Evolutionary conservation across 1,139 yeast genomes (phyloP), one percentile per base, ranked within the genome.

Genomic region (Candida sp.): DNA sequence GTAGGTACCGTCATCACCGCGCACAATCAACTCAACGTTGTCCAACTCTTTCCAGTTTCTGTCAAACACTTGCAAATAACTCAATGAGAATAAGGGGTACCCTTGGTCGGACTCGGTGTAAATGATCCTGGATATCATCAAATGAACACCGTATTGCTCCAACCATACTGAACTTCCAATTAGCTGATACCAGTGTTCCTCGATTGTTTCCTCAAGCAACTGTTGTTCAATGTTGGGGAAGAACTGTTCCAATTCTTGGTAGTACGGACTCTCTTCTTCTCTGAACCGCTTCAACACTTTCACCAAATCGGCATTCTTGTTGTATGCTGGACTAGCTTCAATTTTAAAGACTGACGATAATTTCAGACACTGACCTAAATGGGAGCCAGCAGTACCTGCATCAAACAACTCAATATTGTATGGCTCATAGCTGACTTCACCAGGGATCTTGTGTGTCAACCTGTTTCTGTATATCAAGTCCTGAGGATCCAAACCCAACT

Each of bases 161-260:
- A 75, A 59, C 75, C 77, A 75, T 2, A 74, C 78, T 0, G 75
- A 68, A 3, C 77, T 66, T 1, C 78, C 80, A 0, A 76, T 73
- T 38, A 75, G 61, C 46, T 72, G 60, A 55, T 61, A 73, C 77
- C 78, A 75, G 52, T 66, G 66, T 44, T 63, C 61, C 23, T 68
- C 70, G 7, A 66, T 65, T 17, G 68, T 67, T 7, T 65, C 63
- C 41, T 62, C 56, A 42, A 67, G 51, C 33, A 74, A 49, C 51
- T 72, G 72, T 7, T 63, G 43, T 41, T 56, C 58, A 44, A 69
- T 58, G 40, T 67, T 65, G 7, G 67, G 61, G 50, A 69, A 65
- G 48, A 62, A 65, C 1, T 68, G 69, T 7, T 67, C 54, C 27
- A 70, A 40, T 51, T 69, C 74, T 22, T 54, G 52, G 44, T 62